Evolutionary conservation across 345 rosid genomes (phyloP), one percentile per base, ranked within the genome.

Genomic region (Dimocarpus longan): DNA sequence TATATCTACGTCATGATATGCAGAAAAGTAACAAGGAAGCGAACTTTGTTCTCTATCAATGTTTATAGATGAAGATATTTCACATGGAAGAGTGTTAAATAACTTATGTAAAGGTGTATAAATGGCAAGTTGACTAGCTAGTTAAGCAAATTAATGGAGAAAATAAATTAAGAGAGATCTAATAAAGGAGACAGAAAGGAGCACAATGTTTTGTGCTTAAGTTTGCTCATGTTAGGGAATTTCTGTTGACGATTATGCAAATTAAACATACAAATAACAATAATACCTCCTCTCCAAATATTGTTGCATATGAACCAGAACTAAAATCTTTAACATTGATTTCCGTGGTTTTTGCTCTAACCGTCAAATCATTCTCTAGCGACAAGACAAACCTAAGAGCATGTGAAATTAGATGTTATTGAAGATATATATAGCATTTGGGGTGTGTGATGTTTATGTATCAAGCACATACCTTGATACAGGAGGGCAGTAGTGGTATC

Each of bases 401-500:
- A 70, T 56, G 76, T 46, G 73, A 77, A 64, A 64, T 78, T 19
- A 81, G 57, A 64, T 52, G 42, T 65, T 44, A 68, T 73, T 26
- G 64, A 39, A 68, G 9, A 26, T 10, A 24, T 10, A 60, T 6
- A 19, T 4, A 39, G 50, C 1, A 5, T 56, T 10, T 43, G 6
- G 19, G 0, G 22, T 54, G 10, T 48, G 39, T 46, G 4, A 73
- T 56, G n/a, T 37, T 80, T 76, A 76, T 22, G 46, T 24, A 74
- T 48, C 62, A 57, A n/a, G 22, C 42, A 50, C 50, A 74, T 81
- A 94, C 98, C 99, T 92, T 74, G 99, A 96, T 82, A 94, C 97
- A 13, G 97, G 92, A 9, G 98, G 97, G 73, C 98, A 96, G 85
- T 96, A 93, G 81, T 94, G 97, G 85, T 91, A 94, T 18, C 93